Percentiles rank a stretch among this genome's conserved stretches.
Evolutionary conservation across 768 basidiomycete genomes (phyloP).

Genomic region (Boletus vermiculosoides): DNA sequence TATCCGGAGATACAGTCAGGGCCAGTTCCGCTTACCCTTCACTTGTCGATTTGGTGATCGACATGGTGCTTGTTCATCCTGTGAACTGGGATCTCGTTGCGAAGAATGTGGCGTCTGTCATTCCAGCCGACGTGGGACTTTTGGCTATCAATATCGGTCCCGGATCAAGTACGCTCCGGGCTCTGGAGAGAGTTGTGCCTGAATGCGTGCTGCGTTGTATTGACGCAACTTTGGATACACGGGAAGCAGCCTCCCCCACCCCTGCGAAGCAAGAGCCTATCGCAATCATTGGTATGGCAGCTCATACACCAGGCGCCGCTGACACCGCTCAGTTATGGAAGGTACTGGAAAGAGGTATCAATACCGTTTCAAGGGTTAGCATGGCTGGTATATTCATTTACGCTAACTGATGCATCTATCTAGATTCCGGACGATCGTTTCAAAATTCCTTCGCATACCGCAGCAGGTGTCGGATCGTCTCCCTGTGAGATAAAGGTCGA

Average conservation of each 20-base stretch:
- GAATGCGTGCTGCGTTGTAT: slow-evolving; percentile 14
- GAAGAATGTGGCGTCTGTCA: slow-evolving; percentile 24
- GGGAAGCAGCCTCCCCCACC: neutral
- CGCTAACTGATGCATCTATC: slow-evolving; percentile 1
- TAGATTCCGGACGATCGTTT: slow-evolving; percentile 68
- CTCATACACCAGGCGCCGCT: slow-evolving; percentile 50
- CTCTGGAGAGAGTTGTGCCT: slow-evolving; percentile 38
- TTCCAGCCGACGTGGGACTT: slow-evolving; percentile 22
- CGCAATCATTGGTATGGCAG: slow-evolving; percentile 72
- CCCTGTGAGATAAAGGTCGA: slow-evolving; percentile 49
- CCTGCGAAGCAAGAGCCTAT: slow-evolving; percentile 47
- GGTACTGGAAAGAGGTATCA: slow-evolving; percentile 52
- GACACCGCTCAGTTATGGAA: slow-evolving; percentile 54
- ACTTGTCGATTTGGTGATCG: slow-evolving; percentile 41
- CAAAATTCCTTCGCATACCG: slow-evolving; percentile 40
- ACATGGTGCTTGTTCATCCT: slow-evolving; percentile 45
- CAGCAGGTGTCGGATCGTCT: slow-evolving; percentile 19
- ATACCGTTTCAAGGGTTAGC: slow-evolving; percentile 56
- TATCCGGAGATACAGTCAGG: slow-evolving; percentile 39
- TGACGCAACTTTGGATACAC: slow-evolving; percentile 14
- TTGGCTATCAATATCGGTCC: slow-evolving; percentile 51
- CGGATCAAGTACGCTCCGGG: slow-evolving; percentile 40
- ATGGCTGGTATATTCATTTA: neutral
- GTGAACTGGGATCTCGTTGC: slow-evolving; percentile 53
- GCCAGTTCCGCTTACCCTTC: slow-evolving; percentile 18